Base-by-base conservation (phyloP, 2,329 filamentous ascomycete species). In the Paracorniculantispora psalliotae region DNA sequence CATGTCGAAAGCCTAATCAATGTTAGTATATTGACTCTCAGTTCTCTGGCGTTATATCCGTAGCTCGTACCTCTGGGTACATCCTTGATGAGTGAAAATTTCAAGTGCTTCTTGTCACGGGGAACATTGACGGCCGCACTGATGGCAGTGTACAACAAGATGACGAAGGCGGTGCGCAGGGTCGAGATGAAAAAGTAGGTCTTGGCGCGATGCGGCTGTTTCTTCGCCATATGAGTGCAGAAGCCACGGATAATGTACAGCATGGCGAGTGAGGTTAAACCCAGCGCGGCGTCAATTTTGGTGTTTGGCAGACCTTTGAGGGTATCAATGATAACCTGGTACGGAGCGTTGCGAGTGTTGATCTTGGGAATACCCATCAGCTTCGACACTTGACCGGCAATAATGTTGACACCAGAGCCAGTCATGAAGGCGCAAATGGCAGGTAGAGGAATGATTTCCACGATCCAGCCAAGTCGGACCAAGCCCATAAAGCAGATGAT, bases 141-240 rank as follows among this genome's bases (percentile, higher is more conserved):
- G 70, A 93, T 88, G 65, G 89, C 77, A 8, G 89, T 90, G 74
- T 92, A 93, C 2, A 94, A 79, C 47, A 93, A 74, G 62, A 94
- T 91, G 64, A 92, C 87, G 68, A 94, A 92, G 1, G 85, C 88
- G 4, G 89, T 91, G 39, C 90, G 85, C 41, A 94, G 79, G 0
- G 91, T 93, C 19, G 85, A 88, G 54, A 87, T 72, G 76, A 93
- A 92, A 75, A 93, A 93, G 79, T 84, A 92, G 1, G 83, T 66
- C 79, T 90, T 91, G 60, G 84, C 81, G 54, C 80, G 80, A 2
- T 79, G 74, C 2, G 90, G 89, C 64, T 88, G 80, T 69, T 81
- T 86, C 73, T 81, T 85, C n/a, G 87, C 87, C 66, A 85, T 77
- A 61, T 73, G 80, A 52, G 79, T 83, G 76, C 88, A 91, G 54